A percentile compares a stretch with the other conserved stretches of the same genome.
Evolutionary conservation across 768 basidiomycete genomes (phyloP).

Genomic region (Boletus subparvulus): DNA sequence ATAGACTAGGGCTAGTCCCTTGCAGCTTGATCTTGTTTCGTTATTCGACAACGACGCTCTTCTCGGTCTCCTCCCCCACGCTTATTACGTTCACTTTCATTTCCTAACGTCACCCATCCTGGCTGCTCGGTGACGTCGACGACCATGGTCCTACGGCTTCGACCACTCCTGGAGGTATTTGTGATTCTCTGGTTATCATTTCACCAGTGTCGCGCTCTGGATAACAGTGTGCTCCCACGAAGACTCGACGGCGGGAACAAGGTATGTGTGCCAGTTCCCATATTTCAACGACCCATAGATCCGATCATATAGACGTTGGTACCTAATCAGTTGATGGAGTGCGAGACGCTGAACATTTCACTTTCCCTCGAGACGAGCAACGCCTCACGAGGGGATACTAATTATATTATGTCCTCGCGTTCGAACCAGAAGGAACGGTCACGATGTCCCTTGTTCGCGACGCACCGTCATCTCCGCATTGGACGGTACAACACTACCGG

Average conservation of each 20-base stretch:
- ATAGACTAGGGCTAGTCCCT: conserved; percentile 18
- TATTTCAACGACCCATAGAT: neutral
- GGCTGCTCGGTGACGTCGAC: conserved; percentile 1
- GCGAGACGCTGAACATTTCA: conserved; percentile 12
- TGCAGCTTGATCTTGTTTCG: neutral
- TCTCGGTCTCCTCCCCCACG: neutral
- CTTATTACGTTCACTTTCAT: neutral
- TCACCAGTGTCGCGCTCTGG: conserved; percentile 3
- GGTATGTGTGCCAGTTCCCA: conserved; percentile 3
- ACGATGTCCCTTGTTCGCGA: conserved; percentile 37
- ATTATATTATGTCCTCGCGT: conserved; percentile 44
- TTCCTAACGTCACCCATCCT: neutral
- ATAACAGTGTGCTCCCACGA: neutral
- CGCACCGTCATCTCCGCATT: conserved; percentile 33
- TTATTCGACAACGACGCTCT: neutral
- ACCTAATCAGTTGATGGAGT: conserved; percentile 9
- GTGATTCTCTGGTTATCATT: neutral
- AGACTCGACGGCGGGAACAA: neutral
- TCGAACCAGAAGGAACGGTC: conserved; percentile 36
- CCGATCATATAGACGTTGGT: neutral
- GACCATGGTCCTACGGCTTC: conserved; percentile 14
- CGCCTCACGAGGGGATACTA: conserved; percentile 7
- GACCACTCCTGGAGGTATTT: conserved; percentile 1
- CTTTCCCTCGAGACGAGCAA: neutral
- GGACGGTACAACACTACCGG: conserved; percentile 42